Evolutionary conservation across 2,329 filamentous ascomycete species (phyloP).

Genomic region (Paecilomyces formosus): DNA sequence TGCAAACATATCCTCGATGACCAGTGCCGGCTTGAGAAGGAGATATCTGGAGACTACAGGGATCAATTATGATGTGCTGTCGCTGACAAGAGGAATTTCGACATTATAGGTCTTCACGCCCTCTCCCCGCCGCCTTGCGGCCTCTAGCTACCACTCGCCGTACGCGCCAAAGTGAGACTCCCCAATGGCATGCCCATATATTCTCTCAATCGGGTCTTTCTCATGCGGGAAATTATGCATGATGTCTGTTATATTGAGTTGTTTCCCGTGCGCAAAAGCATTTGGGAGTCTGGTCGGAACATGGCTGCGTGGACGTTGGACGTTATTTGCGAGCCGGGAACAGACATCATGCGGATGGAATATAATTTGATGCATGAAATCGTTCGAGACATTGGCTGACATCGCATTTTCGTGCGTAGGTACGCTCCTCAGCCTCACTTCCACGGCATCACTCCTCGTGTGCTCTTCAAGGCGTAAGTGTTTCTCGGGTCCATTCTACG

Average conservation of each 20-base stretch:
- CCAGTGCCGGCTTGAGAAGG: background rate
- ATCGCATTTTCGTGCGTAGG: slow-evolving; percentile 4
- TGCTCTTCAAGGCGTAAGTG: background rate
- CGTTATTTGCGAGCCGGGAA: background rate
- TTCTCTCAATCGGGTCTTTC: slow-evolving; percentile 11
- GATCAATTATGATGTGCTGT: background rate
- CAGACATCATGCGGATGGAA: background rate
- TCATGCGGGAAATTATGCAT: background rate
- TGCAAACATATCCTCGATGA: background rate
- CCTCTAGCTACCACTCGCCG: slow-evolving; percentile 47
- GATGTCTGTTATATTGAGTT: background rate
- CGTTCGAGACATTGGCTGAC: background rate
- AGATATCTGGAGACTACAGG: background rate
- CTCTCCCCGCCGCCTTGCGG: slow-evolving; percentile 27
- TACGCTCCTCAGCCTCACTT: background rate
- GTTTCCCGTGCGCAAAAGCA: background rate
- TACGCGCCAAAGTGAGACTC: slow-evolving; percentile 51
- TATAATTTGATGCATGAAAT: background rate
- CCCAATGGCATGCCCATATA: background rate
- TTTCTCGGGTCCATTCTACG: background rate
- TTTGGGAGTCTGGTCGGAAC: background rate
- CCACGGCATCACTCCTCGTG: background rate
- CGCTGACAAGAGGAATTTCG: background rate
- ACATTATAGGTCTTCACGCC: slow-evolving; percentile 15
- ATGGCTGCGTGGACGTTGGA: background rate